Evolutionary conservation across 331 rosid species (phyloP), one percentile per base, ranked within the genome.

Genomic region (Acacia concinna): DNA sequence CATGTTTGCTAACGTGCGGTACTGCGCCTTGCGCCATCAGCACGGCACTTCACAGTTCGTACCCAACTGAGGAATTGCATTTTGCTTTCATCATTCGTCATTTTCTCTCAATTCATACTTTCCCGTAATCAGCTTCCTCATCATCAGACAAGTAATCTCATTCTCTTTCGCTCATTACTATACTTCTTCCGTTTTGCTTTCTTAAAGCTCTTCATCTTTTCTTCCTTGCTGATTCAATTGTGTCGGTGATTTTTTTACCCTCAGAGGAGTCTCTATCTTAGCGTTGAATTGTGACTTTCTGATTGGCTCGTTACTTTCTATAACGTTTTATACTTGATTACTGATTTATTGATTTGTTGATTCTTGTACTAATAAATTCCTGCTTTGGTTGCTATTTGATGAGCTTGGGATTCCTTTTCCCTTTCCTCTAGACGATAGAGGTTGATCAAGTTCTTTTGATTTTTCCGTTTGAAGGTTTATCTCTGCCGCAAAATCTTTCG

Each of bases 401-500:
- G 74, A 49, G 31, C 25, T 1, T 15, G 37, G 20, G 54, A 15
- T 74, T 66, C 27, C 12, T 32, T 75, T 54, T 43, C 34, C 54
- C 79, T 62, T 17, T 27, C 31, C 57, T 46, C 17, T 20, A 35
- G 51, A 46, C 3, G 34, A 44, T 34, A 6, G 23, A 51, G 71
- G n/a, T 44, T 79, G 52, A 44, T 57, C 32, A 38, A 57, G 34
- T 62, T 60, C 77, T 23, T 27, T 21, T 65, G 13, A 71, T 71
- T 66, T 41, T 67, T 40, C 27, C 8, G 77, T 74, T 47, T 30
- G 54, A 21, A 35, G 67, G 32, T 52, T 46, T 1, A 80, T 31
- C 40, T 52, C 51, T 51, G 68, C 66, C 12, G 34, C 75, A 25
- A 23, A 62, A 66, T 73, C 44, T 68, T 81, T 81, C 67, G 44